phyloP scores from a whole-genome alignment of 108 stramenopile species.

The Licmophora abbreviata region DNA sequence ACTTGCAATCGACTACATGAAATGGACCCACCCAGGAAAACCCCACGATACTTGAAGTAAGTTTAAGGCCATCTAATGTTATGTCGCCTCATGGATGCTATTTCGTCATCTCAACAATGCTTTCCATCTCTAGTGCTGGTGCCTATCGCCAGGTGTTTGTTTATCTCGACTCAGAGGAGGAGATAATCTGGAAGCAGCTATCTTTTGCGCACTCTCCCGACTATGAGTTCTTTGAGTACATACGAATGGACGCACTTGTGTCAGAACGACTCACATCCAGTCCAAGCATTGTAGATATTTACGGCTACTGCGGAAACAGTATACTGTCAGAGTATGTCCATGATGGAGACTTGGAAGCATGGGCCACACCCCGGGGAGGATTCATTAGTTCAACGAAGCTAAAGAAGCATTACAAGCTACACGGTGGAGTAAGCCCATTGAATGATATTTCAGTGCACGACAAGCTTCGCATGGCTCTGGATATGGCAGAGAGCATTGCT shows the following conservation, averaged over 20 bases:
- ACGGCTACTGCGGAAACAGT: slow-evolving; percentile 58
- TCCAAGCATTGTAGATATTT: slow-evolving; percentile 62
- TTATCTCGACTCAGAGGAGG: slow-evolving; percentile 8
- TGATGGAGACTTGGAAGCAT: background rate
- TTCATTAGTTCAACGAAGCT: background rate
- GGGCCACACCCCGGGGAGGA: background rate
- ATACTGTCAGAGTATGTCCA: slow-evolving; percentile 2
- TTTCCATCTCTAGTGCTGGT: slow-evolving; percentile 19
- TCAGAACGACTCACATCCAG: slow-evolving; percentile 57
- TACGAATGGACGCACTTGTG: slow-evolving; percentile 68
- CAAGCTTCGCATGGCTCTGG: slow-evolving; percentile 44
- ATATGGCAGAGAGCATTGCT: slow-evolving; percentile 60
- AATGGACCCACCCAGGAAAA: slow-evolving; percentile 6
- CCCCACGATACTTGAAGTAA: background rate
- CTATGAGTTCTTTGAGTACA: slow-evolving; percentile 21
- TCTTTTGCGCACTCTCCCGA: slow-evolving; percentile 1
- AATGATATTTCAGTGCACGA: slow-evolving; percentile 27
- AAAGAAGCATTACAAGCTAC: background rate
- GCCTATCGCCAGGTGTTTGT: slow-evolving; percentile 53
- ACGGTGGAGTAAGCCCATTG: slow-evolving; percentile 12
- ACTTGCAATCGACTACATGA: slow-evolving; percentile 66
- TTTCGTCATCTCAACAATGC: slow-evolving; percentile 5
- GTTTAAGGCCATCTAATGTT: background rate
- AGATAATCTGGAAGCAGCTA: slow-evolving; percentile 13
- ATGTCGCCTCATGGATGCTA: background rate